Percentiles rank a stretch among this genome's conserved stretches.
Conservation (phyloP, 164 flowering plant genomes). For the Tetrastigma voinierianum region DNA sequence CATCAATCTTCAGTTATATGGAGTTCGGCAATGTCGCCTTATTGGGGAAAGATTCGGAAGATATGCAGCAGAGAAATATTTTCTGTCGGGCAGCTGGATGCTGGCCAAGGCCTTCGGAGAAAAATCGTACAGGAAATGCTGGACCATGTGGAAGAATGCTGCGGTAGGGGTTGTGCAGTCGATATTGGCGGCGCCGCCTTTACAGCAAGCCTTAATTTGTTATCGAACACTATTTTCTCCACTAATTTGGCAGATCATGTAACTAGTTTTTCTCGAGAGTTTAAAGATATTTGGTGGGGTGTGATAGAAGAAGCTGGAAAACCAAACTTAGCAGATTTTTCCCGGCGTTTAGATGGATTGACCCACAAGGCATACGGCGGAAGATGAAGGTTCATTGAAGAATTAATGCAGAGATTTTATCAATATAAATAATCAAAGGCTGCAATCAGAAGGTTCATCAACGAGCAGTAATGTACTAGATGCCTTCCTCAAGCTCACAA, state of each 20-base stretch:
- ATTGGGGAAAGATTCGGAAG: constrained; percentile 21
- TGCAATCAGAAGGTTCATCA: constrained; percentile 9
- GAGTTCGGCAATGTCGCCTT: constrained; percentile 12
- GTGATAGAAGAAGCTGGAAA: constrained; percentile 21
- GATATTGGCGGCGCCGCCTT: constrained; percentile 25
- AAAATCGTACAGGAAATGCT: constrained; percentile 27
- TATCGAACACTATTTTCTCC: constrained; percentile 37
- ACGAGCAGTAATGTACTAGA: constrained; percentile 21
- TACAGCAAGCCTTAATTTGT: constrained; percentile 20
- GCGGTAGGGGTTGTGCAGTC: constrained; percentile 8
- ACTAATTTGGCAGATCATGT: constrained; percentile 18
- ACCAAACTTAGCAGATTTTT: constrained; percentile 30
- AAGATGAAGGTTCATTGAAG: not conserved
- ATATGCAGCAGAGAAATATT: constrained; percentile 18
- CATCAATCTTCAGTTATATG: constrained; percentile 19
- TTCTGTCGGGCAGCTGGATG: constrained; percentile 15
- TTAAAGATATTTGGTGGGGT: constrained; percentile 15
- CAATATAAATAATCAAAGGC: no score
- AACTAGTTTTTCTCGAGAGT: constrained; percentile 14
- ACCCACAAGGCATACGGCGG: constrained; percentile 25
- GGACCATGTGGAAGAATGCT: constrained; percentile 6
- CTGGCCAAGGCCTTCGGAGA: constrained; percentile 19
- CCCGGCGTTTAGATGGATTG: constrained; percentile 22
- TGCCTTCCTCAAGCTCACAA: constrained; percentile 11
- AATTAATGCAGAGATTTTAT: constrained; percentile 15